These are phyloP conservation scores for Trichoderma polysporum DNA, from an alignment of 2,329 filamentous ascomycete species.

Conservation along the genomic window DNA sequence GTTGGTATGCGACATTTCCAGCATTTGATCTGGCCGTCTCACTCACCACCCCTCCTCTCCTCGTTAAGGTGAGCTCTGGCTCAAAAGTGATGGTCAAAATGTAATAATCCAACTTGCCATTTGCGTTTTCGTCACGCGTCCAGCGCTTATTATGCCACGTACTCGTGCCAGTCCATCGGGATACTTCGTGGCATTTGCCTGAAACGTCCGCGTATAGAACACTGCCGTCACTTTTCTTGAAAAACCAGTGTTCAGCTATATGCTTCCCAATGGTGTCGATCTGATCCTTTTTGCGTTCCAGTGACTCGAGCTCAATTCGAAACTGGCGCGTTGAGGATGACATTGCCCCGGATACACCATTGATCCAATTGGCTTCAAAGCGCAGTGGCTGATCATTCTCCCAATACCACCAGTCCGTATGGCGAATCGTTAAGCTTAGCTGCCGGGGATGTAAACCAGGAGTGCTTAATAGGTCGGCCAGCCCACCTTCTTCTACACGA, in stretches of 20 bases:
- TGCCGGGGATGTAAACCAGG: slow-evolving; percentile 35
- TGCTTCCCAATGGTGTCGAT: slow-evolving; percentile 44
- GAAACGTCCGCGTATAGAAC: slow-evolving; percentile 33
- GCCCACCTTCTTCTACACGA: slow-evolving; percentile 33
- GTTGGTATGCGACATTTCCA: background rate
- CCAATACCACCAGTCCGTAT: slow-evolving; percentile 51
- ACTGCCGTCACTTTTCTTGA: slow-evolving; percentile 34
- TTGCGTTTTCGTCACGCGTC: slow-evolving; percentile 43
- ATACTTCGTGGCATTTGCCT: slow-evolving; percentile 29
- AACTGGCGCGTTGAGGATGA: slow-evolving; percentile 40
- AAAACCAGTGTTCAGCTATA: slow-evolving; percentile 37
- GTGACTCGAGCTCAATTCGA: slow-evolving; percentile 47
- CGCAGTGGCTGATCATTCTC: slow-evolving; percentile 38
- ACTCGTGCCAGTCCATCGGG: slow-evolving; percentile 47
- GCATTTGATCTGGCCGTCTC: slow-evolving; percentile 10
- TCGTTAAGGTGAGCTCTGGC: slow-evolving; percentile 24
- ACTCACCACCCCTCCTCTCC: slow-evolving; percentile 24
- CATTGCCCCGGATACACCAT: slow-evolving; percentile 26
- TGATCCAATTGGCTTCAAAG: slow-evolving; percentile 41
- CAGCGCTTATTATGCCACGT: slow-evolving; percentile 40
- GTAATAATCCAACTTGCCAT: slow-evolving; percentile 44
- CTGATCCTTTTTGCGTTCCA: slow-evolving; percentile 46
- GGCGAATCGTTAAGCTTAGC: slow-evolving; percentile 48
- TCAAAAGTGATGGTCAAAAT: slow-evolving; percentile 41
- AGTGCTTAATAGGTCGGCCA: slow-evolving; percentile 31